A percentile compares a stretch with the other conserved stretches of the same genome.
Conservation (phyloP, 108 stramenopile genomes). For the Conticribra guillardii region DNA sequence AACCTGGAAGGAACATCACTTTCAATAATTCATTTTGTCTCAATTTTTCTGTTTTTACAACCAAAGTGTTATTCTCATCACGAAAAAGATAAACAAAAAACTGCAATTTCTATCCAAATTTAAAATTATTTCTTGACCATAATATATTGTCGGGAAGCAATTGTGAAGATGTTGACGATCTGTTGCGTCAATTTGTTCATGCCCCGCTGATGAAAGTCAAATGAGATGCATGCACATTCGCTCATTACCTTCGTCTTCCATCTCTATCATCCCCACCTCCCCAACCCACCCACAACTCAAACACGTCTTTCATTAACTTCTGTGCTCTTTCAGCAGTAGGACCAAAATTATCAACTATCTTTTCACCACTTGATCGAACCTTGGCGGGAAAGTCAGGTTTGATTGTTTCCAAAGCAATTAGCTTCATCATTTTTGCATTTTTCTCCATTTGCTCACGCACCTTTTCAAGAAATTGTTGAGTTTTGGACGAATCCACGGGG, state of each 20-base stretch:
- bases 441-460: slow-evolving; percentile 39
- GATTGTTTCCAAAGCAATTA: slow-evolving; percentile 16
- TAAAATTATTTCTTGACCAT: no score
- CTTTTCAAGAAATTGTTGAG: slow-evolving; percentile 32
- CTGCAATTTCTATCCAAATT: no score
- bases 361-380: slow-evolving; percentile 21
- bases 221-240: background rate
- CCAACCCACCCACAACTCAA: slow-evolving; percentile 31
- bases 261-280: background rate
- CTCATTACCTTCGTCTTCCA: slow-evolving; percentile 10
- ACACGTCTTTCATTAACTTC: slow-evolving; percentile 46
- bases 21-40: no score
- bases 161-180: no score
- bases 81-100: no score
- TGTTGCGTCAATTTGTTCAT: no score
- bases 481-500: slow-evolving; percentile 7
- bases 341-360: slow-evolving; percentile 38
- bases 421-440: slow-evolving; percentile 38
- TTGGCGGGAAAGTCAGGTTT: slow-evolving; percentile 38
- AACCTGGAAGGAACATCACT: no score
- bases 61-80: no score
- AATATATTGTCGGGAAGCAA: no score
- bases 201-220: no score
- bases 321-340: slow-evolving; percentile 44
- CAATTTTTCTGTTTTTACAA: no score